A percentile compares a stretch with the other conserved stretches of the same genome.
Conservation (phyloP, 192 early-diverging fungal species). For the Dimargaris verticillata region DNA sequence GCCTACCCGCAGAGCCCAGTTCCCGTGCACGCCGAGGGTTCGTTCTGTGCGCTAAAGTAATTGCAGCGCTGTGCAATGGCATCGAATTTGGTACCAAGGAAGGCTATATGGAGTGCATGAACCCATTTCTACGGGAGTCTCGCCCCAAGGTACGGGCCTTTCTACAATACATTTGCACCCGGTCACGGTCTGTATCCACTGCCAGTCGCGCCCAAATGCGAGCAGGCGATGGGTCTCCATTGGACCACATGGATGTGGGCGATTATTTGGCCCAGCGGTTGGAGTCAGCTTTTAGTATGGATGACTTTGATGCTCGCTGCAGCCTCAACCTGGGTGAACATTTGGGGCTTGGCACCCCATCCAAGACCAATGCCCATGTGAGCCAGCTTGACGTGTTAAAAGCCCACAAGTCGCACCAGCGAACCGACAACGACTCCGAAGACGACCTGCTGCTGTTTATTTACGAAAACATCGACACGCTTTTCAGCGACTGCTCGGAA, state of each 20-base stretch:
- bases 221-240: not conserved
- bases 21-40: slow-evolving; percentile 26
- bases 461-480: slow-evolving; percentile 7
- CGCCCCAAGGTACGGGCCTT: slow-evolving; percentile 17
- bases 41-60: slow-evolving; percentile 36
- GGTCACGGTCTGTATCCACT: not conserved
- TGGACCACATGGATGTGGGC: not conserved
- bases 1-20: slow-evolving; percentile 26
- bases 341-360: not conserved
- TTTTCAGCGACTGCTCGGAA: not conserved
- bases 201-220: not conserved
- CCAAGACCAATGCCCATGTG: not conserved
- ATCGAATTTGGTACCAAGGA: slow-evolving; percentile 45
- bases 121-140: slow-evolving; percentile 29
- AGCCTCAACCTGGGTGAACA: slow-evolving; percentile 1
- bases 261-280: slow-evolving; percentile 4
- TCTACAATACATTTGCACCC: slow-evolving; percentile 11
- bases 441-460: slow-evolving; percentile 6
- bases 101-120: slow-evolving; percentile 29
- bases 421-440: not conserved
- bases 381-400: not conserved
- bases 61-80: slow-evolving; percentile 41
- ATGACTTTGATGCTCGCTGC: slow-evolving; percentile 6
- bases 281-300: slow-evolving; percentile 10
- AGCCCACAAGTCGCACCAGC: not conserved